phyloP scores from a whole-genome alignment of 2,329 filamentous ascomycete genomes.

The Aspergillus sp. region DNA sequence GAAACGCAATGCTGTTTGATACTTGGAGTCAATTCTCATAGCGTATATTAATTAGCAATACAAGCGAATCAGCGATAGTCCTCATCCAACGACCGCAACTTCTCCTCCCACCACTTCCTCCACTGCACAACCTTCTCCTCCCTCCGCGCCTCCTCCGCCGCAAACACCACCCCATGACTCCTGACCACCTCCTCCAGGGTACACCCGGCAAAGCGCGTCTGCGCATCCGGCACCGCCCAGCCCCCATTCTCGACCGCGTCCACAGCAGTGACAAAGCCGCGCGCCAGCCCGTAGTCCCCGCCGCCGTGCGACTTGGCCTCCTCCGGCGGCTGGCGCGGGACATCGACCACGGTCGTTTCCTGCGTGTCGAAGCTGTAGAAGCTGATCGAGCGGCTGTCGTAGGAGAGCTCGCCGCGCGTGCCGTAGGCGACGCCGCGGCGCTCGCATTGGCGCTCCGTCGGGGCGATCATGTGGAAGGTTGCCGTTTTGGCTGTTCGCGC shows the following conservation, averaged over 20 bases:
- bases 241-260: slow-evolving; percentile 64
- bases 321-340: slow-evolving; percentile 50
- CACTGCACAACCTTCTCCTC: slow-evolving; percentile 64
- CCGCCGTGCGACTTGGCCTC: slow-evolving; percentile 58
- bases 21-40: too few relatives aligned
- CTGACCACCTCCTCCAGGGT: slow-evolving; percentile 77
- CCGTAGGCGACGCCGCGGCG: slow-evolving; percentile 81
- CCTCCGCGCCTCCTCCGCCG: slow-evolving; percentile 75
- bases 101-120: slow-evolving; percentile 61
- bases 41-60: too few relatives aligned
- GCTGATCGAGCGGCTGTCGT: slow-evolving; percentile 68
- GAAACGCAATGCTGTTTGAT: too few relatives aligned
- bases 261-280: slow-evolving; percentile 75
- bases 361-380: slow-evolving; percentile 62
- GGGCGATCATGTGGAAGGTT: slow-evolving; percentile 87
- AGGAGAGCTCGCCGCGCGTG: slow-evolving; percentile 72
- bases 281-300: slow-evolving; percentile 68
- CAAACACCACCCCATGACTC: slow-evolving; percentile 88
- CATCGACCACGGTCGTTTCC: slow-evolving; percentile 43
- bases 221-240: slow-evolving; percentile 59
- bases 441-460: slow-evolving; percentile 77
- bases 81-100: slow-evolving; percentile 30
- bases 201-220: slow-evolving; percentile 68
- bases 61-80: too few relatives aligned
- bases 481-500: slow-evolving; percentile 66